Evolutionary conservation across 768 basidiomycete genomes (phyloP), one percentile per base, ranked within the genome.

Genomic region (Naganishia vaughanmartiniae): DNA sequence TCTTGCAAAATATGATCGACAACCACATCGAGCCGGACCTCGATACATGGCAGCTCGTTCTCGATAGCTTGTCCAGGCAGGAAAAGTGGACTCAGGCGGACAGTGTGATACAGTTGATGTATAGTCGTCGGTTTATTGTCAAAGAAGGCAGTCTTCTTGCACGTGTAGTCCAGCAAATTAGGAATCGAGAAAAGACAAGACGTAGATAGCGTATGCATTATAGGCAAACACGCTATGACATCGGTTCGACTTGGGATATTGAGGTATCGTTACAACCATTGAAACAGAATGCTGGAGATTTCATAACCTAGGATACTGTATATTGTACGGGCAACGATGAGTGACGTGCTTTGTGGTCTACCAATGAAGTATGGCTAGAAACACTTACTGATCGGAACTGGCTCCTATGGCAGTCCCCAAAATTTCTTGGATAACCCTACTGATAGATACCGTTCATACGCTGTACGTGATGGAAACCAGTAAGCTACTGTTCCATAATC

Each of bases 11-110:
- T 73, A 89, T 92, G 88, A 81, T 80, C 73, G 77, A 78, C 74
- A 77, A 80, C 73, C 84, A 82, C 48, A 76, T 88, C 70, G 80
- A 81, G 66, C 82, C 87, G 69, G 84, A 83, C 51, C 81, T 86
- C 69, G 87, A 88, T 76, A 91, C 91, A 65, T 94, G 89, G 88
- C 89, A 88, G 82, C 83, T 93, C 74, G 78, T 92, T 55, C 82
- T 95, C 72, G 83, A 83, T 19, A 90, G 90, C 36, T 78, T 94
- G 73, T 78, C 86, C 70, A 79, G 80, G 42, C 84, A 86, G 76
- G 82, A 83, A 66, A 86, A 88, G 72, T 90, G 88, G 88, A 81
- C 75, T 26, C 75, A 88, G 57, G 92, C 87, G 39, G 83, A 84
- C 33, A 85, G 84, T 74, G 80, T 92, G 63, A 84, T 89, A 36